Conservation (phyloP, 345 rosid species). For the Salix dunnii region DNA sequence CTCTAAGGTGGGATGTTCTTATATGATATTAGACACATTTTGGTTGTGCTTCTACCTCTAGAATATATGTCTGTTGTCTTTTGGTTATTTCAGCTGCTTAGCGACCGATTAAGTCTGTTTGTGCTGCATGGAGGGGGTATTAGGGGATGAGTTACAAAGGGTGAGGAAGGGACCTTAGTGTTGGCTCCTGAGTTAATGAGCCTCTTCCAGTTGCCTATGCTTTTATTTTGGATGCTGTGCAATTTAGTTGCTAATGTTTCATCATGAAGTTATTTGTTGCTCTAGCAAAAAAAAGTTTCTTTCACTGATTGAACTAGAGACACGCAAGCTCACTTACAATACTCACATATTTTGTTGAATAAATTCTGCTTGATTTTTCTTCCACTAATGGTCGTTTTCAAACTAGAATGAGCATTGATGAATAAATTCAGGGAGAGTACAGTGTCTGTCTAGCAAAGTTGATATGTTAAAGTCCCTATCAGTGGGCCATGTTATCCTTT, state of each 20-base stretch:
- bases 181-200: neutral
- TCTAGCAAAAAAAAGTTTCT: neutral
- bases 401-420: neutral
- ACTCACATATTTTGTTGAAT: too few species aligned
- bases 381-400: too few species aligned
- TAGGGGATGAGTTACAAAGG: neutral
- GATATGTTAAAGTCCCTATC: neutral
- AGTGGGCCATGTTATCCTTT: neutral
- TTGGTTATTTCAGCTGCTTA: neutral
- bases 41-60: neutral
- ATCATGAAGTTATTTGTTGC: neutral
- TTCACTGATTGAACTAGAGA: too few species aligned
- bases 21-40: neutral
- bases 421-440: neutral
- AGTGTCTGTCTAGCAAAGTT: neutral
- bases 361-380: too few species aligned
- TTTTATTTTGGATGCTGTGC: neutral
- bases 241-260: neutral
- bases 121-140: neutral
- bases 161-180: neutral
- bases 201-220: neutral
- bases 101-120: neutral
- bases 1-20: neutral
- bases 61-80: neutral
- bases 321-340: neutral